Evolutionary conservation across 2,329 filamentous ascomycete genomes (phyloP).

Genomic region (Epichloe gansuensis): DNA sequence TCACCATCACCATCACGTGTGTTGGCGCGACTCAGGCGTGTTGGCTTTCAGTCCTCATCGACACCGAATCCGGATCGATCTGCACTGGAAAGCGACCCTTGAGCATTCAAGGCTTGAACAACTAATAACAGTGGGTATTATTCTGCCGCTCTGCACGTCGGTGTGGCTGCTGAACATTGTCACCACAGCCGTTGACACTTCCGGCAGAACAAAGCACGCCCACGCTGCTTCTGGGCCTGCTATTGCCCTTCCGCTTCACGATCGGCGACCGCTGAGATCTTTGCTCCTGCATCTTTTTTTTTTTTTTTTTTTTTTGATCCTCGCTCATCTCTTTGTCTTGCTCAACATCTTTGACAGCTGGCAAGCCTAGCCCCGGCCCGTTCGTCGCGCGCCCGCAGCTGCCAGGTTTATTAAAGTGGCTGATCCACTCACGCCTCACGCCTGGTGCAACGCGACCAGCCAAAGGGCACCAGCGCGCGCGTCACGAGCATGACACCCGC

Average conservation of each 20-base stretch:
- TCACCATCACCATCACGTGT: too few species aligned
- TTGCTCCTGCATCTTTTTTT: neutral
- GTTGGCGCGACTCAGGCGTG: too few species aligned
- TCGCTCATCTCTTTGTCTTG: neutral
- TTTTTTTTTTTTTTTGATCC: neutral
- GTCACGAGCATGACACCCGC: constrained; percentile 29
- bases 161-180: too few species aligned
- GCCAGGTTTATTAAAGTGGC: constrained; percentile 2
- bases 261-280: neutral
- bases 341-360: neutral
- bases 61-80: too few species aligned
- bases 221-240: neutral
- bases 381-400: neutral
- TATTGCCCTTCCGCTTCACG: neutral
- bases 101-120: too few species aligned
- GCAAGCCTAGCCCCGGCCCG: neutral
- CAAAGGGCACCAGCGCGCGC: constrained; percentile 5
- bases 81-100: too few species aligned
- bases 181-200: too few species aligned
- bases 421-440: constrained; percentile 4
- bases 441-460: constrained; percentile 4
- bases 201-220: neutral
- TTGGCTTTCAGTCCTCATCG: too few species aligned
- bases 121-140: neutral
- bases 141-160: neutral